Evolutionary conservation across 2,329 filamentous ascomycete genomes (phyloP).

Genomic region (Phaeomoniella chlamydospora): DNA sequence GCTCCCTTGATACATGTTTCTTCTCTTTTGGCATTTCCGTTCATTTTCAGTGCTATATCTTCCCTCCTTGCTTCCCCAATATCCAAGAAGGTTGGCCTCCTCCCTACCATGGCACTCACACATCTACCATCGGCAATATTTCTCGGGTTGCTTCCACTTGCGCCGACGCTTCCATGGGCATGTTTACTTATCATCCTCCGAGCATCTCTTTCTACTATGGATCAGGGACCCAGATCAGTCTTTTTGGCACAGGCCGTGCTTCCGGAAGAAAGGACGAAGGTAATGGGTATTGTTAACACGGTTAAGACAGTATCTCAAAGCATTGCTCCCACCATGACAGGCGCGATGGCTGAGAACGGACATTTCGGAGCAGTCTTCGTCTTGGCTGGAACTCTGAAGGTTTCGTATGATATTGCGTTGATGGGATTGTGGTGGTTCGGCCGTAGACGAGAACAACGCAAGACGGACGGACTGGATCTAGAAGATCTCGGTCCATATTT

Average conservation of each 20-base stretch:
- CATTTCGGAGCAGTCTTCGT: conserved; percentile 50
- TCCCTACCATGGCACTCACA: conserved; percentile 52
- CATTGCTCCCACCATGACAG: conserved; percentile 39
- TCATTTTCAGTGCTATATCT: conserved; percentile 39
- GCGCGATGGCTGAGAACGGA: conserved; percentile 35
- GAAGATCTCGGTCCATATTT: neutral
- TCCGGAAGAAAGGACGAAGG: conserved; percentile 50
- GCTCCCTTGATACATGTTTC: no score
- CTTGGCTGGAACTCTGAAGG: conserved; percentile 35
- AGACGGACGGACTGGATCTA: neutral
- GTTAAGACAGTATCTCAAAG: conserved; percentile 45
- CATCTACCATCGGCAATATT: conserved; percentile 48
- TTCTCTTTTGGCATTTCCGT: no score
- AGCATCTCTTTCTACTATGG: conserved; percentile 52
- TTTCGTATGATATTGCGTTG: conserved; percentile 44
- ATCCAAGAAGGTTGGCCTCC: conserved; percentile 41
- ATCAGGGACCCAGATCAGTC: conserved; percentile 51
- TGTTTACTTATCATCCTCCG: conserved; percentile 43
- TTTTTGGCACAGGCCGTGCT: conserved; percentile 54
- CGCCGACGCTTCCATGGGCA: conserved; percentile 35
- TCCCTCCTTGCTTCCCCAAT: conserved; percentile 44
- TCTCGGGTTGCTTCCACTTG: conserved; percentile 44
- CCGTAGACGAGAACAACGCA: neutral
- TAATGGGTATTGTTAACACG: conserved; percentile 54
- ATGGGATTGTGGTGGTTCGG: conserved; percentile 44